Evolutionary conservation across 768 basidiomycete species (phyloP).

Genomic region (Sporobolomyces roseus): DNA sequence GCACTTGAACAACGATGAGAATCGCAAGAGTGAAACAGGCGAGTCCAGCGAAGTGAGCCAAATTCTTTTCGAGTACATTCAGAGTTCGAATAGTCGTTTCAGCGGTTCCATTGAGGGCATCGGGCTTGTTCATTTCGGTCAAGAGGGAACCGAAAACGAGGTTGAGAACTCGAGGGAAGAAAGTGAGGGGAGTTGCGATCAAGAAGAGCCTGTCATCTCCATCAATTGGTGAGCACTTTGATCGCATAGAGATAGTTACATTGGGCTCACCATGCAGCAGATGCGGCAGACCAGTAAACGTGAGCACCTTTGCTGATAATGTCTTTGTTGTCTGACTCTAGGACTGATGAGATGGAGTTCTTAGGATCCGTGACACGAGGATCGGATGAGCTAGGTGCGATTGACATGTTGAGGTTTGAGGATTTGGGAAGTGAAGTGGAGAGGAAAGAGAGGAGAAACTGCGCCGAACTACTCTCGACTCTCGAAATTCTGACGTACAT

Average conservation of each 20-base stretch:
- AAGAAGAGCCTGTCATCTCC: constrained; percentile 17
- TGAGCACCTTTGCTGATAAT: not conserved
- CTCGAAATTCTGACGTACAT: too few species aligned
- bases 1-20: constrained; percentile 30
- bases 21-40: constrained; percentile 1
- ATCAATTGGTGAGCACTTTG: too few species aligned
- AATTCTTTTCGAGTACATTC: constrained; percentile 27
- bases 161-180: constrained; percentile 33
- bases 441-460: not conserved
- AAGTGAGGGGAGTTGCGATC: constrained; percentile 22
- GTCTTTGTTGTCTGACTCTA: constrained; percentile 3
- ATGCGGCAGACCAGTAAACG: constrained; percentile 8
- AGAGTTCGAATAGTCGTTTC: constrained; percentile 22
- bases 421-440: not conserved
- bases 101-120: constrained; percentile 3
- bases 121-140: constrained; percentile 17
- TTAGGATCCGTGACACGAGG: constrained; percentile 1
- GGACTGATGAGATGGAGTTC: not conserved
- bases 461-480: too few species aligned
- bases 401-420: constrained; percentile 3
- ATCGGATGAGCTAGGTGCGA: constrained; percentile 15
- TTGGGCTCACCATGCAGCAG: constrained; percentile 13
- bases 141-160: constrained; percentile 33
- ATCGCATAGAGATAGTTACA: not conserved
- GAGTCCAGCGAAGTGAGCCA: constrained; percentile 25